Percentiles rank a stretch among this genome's conserved stretches.
Conservation (phyloP, 805 yeast genomes). For the Starmerella kuoi region DNA sequence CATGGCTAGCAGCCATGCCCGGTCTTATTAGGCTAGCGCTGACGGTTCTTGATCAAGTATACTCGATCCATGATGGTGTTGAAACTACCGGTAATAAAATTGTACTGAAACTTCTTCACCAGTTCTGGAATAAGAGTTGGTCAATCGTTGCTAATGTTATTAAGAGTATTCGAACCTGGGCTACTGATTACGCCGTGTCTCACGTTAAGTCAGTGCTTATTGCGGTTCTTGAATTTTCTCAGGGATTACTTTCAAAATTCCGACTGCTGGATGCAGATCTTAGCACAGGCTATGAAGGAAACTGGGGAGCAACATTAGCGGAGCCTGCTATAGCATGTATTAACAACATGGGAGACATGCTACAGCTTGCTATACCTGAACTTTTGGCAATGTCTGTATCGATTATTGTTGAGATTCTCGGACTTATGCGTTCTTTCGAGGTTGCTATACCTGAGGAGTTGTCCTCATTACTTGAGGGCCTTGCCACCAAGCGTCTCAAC, state of each 20-base stretch:
- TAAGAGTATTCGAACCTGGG: conserved; percentile 62
- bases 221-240: conserved; percentile 71
- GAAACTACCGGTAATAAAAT: conserved; percentile 8
- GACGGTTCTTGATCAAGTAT: conserved; percentile 10
- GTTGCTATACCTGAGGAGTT: conserved; percentile 42
- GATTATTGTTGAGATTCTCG: conserved; percentile 23
- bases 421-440: conserved; percentile 27
- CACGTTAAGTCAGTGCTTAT: conserved; percentile 70
- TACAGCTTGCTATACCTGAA: conserved; percentile 68
- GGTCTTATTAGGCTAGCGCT: conserved; percentile 10
- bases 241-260: conserved; percentile 52
- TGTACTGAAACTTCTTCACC: conserved; percentile 1
- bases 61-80: conserved; percentile 15
- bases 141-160: conserved; percentile 55
- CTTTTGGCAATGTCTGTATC: conserved; percentile 32
- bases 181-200: conserved; percentile 42
- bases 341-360: conserved; percentile 61
- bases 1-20: conserved; percentile 14
- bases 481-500: conserved; percentile 44
- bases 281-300: conserved; percentile 3
- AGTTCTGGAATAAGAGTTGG: conserved; percentile 69
- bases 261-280: conserved; percentile 34
- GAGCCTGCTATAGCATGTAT: conserved; percentile 43
- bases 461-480: conserved; percentile 37
- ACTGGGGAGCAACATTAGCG: conserved; percentile 28